Conservation (phyloP, 352 stramenopile species). For the Globisporangium solare region DNA sequence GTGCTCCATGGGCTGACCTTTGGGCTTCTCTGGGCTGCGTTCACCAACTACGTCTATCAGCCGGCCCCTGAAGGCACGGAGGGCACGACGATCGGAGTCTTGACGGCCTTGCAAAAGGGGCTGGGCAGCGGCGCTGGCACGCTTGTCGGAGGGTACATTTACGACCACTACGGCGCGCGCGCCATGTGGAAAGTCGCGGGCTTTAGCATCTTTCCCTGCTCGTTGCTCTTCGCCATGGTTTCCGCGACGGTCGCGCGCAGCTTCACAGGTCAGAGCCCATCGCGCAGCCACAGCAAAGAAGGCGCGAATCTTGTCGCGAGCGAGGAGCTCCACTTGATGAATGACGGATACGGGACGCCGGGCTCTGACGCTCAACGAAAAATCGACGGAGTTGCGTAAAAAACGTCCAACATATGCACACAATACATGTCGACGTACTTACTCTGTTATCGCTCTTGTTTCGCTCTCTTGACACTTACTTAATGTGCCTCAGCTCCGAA, state of each 20-base stretch:
- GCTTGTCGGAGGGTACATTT: conserved; percentile 66
- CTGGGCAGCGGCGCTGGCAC: conserved; percentile 56
- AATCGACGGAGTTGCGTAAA: too few relatives aligned
- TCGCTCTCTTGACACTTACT: too few relatives aligned
- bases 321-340: too few relatives aligned
- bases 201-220: conserved; percentile 42
- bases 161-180: conserved; percentile 49
- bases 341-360: too few relatives aligned
- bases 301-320: too few relatives aligned
- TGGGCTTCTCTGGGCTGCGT: conserved; percentile 63
- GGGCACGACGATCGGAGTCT: conserved; percentile 67
- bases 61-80: conserved; percentile 54
- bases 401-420: too few relatives aligned
- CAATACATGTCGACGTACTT: too few relatives aligned
- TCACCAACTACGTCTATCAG: conserved; percentile 77
- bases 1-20: conserved; percentile 67
- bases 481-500: too few relatives aligned
- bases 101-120: conserved; percentile 63
- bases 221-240: conserved; percentile 34
- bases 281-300: conserved; percentile 10
- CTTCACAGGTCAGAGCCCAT: conserved; percentile 17
- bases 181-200: conserved; percentile 58
- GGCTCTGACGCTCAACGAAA: too few relatives aligned
- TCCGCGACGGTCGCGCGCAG: conserved; percentile 41
- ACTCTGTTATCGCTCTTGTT: too few relatives aligned